Conservation (phyloP, 768 basidiomycete genomes). For the Podaxis rugospora region DNA sequence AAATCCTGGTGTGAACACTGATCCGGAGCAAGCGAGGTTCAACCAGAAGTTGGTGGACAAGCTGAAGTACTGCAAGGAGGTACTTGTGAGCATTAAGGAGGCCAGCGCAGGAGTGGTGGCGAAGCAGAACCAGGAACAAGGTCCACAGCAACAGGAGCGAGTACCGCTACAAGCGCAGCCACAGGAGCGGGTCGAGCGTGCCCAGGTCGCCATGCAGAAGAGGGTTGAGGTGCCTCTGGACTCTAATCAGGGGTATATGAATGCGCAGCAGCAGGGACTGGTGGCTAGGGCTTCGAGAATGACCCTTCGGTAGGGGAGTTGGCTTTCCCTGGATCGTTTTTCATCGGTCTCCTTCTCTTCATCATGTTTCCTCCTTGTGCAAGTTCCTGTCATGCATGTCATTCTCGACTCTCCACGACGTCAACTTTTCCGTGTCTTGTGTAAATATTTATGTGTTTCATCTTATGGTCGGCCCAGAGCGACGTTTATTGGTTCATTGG, state of each 20-base stretch:
- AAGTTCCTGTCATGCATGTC: not conserved
- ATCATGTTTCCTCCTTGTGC: not conserved
- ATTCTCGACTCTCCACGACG: not conserved
- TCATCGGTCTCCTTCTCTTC: not conserved
- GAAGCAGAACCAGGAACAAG: constrained; percentile 9
- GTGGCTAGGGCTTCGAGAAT: constrained; percentile 15
- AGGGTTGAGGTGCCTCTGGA: not conserved
- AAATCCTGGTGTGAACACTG: constrained; percentile 26
- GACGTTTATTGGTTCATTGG: not conserved
- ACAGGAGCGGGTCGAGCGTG: not conserved
- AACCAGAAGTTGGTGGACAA: constrained; percentile 68
- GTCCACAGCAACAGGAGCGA: not conserved
- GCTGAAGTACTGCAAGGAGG: constrained; percentile 84
- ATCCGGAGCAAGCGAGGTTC: constrained; percentile 57
- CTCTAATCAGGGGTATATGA: not conserved
- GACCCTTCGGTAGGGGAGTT: constrained; percentile 11
- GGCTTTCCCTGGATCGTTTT: not conserved
- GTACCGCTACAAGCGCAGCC: not conserved
- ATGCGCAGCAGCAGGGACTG: constrained; percentile 8
- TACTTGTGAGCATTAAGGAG: constrained; percentile 64
- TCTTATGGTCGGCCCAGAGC: not conserved
- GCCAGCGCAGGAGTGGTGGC: constrained; percentile 35
- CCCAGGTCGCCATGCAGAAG: constrained; percentile 2
- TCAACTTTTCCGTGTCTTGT: not conserved
- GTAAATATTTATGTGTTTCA: not conserved